Base-by-base conservation (phyloP, 2,329 filamentous ascomycete genomes). In the Nigrograna mackinnonii region DNA sequence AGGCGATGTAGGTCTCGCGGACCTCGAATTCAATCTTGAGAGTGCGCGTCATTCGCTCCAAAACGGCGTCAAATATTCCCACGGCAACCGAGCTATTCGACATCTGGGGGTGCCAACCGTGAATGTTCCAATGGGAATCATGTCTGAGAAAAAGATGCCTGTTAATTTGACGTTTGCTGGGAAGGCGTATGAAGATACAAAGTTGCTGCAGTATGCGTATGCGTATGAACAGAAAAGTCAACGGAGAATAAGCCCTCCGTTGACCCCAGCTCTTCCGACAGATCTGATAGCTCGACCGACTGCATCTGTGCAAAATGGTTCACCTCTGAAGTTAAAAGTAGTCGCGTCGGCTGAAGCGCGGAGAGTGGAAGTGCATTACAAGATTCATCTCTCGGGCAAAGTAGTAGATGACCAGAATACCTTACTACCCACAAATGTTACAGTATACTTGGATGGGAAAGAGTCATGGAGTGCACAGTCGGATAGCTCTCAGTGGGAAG, bases 81-180 rank as follows among this genome's bases (percentile, higher is more conserved):
- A 81, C 41, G 78, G 79, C 1, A 80, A 80, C 38, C 64, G 77
- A 2, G 75, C 74, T 0, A 62, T 83, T 1, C 66, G 78, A 9
- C 79, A 82, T 40, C 63, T 81, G 2, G 79, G 79, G 1, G 70
- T 82, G 0, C 79, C 79, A 0, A 78, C 75, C 0, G 69, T 82
- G 2, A 76, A 70, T 0, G 75, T 80, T 0, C 72, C 77, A 0
- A 82, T 82, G 79, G 79, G 79, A 0, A 43, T 69, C 1, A 69
- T 80, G 64, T 52, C 7, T 1, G 64, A 71, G 6, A 75, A 67
- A 35, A 47, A 55, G 1, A 79, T 82, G 73, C 79, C 79, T 0
- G 68, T 80, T 0, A 77, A 77, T 19, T 49, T 82, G 9, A 80
- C 77, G 0, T 79, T 82, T 53, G 75, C 72, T 0, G 73, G 72